A percentile compares a stretch with the other conserved stretches of the same genome.
Conservation (phyloP, 2,329 filamentous ascomycete genomes). For the Alternaria solani region DNA sequence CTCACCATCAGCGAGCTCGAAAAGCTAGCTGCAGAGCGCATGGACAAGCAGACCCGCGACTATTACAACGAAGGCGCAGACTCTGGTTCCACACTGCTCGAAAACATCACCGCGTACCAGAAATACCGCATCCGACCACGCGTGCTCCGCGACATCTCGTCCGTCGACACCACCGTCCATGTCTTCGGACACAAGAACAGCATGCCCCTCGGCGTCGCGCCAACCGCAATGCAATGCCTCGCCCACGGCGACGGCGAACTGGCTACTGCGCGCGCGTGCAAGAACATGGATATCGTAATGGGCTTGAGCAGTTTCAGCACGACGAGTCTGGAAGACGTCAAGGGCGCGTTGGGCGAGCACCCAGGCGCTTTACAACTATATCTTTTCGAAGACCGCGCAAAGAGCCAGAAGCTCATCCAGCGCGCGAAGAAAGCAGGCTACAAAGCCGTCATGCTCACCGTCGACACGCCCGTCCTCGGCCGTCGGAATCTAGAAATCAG, state of each 20-base stretch:
- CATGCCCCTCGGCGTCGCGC: constrained; percentile 54
- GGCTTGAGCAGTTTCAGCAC: constrained; percentile 52
- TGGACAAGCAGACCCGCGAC: constrained; percentile 44
- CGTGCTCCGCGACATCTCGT: constrained; percentile 52
- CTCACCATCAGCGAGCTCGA: constrained; percentile 39
- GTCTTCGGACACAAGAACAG: constrained; percentile 30
- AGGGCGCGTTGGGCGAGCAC: constrained; percentile 54
- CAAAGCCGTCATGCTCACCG: constrained; percentile 36
- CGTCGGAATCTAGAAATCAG: constrained; percentile 35
- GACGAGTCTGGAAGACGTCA: constrained; percentile 54
- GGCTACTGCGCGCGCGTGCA: constrained; percentile 53
- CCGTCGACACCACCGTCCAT: constrained; percentile 47
- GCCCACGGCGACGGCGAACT: constrained; percentile 56
- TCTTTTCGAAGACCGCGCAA: constrained; percentile 49
- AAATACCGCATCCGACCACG: constrained; percentile 44
- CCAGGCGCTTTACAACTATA: constrained; percentile 52
- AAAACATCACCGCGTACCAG: constrained; percentile 40
- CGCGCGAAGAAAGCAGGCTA: constrained; percentile 37
- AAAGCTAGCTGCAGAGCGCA: constrained; percentile 35
- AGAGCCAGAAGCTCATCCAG: constrained; percentile 31
- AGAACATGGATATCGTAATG: constrained; percentile 48
- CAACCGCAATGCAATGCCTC: constrained; percentile 55
- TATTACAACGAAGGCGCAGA: constrained; percentile 42
- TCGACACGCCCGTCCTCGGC: constrained; percentile 36
- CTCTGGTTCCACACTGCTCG: constrained; percentile 31